Conservation (phyloP, 2,329 filamentous ascomycete species). For the Fusarium buharicum region DNA sequence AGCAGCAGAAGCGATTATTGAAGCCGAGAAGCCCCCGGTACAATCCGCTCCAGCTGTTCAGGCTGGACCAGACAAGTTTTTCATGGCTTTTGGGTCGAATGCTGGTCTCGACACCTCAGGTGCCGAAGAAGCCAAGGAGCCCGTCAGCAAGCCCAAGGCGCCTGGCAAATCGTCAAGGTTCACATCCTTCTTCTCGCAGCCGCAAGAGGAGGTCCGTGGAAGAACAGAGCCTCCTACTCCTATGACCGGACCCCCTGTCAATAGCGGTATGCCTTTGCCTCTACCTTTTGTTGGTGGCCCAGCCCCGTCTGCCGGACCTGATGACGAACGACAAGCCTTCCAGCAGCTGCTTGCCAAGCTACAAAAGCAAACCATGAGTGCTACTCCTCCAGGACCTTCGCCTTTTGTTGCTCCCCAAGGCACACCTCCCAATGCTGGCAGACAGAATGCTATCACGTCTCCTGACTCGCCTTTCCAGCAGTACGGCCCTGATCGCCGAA, state of each 20-base stretch:
- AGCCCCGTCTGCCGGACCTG: slow-evolving; percentile 54
- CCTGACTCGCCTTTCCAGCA: slow-evolving; percentile 60
- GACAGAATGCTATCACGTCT: slow-evolving; percentile 56
- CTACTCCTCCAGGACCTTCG: slow-evolving; percentile 58
- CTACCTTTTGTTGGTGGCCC: slow-evolving; percentile 37
- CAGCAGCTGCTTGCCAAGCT: slow-evolving; percentile 84
- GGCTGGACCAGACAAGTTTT: slow-evolving; percentile 79
- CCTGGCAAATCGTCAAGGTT: slow-evolving; percentile 81
- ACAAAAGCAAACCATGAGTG: slow-evolving; percentile 64
- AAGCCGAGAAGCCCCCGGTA: slow-evolving; percentile 64
- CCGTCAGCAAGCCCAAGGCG: slow-evolving; percentile 64
- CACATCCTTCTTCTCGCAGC: slow-evolving; percentile 75
- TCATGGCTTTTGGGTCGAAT: slow-evolving; percentile 64
- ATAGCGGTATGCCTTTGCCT: slow-evolving; percentile 27
- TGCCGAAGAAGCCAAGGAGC: slow-evolving; percentile 59
- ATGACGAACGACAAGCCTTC: slow-evolving; percentile 87
- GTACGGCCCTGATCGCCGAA: slow-evolving; percentile 58
- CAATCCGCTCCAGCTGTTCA: slow-evolving; percentile 73
- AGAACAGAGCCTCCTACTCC: slow-evolving; percentile 62
- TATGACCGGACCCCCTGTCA: slow-evolving; percentile 46
- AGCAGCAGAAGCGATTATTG: slow-evolving; percentile 51
- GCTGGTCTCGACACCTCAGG: slow-evolving; percentile 61
- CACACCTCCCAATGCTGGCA: slow-evolving; percentile 42
- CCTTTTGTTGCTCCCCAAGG: slow-evolving; percentile 56
- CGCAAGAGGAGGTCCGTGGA: slow-evolving; percentile 62